phyloP scores from a whole-genome alignment of 1,284 basidiomycete species.

The Trichosporon inkin region DNA sequence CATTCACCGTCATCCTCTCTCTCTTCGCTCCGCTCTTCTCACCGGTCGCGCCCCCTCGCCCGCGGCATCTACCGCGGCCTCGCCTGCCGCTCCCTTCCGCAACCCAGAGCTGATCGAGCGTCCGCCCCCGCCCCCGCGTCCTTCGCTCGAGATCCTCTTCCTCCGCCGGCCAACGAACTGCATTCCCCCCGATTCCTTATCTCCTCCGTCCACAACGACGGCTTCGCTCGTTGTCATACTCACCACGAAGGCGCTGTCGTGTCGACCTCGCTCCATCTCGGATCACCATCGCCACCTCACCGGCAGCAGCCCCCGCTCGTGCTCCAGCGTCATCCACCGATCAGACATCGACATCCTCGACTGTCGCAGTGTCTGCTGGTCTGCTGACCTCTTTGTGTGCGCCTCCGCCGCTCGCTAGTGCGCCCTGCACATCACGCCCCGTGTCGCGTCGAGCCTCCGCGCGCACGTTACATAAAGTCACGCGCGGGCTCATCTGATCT shows the following conservation, averaged over 20 bases:
- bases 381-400: background rate
- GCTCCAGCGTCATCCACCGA: background rate
- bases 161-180: background rate
- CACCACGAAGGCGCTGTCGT: too few relatives aligned
- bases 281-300: too few relatives aligned
- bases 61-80: background rate
- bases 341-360: too few relatives aligned
- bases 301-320: background rate
- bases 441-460: background rate
- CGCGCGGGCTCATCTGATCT: constrained; percentile 7
- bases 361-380: background rate
- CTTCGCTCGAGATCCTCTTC: background rate
- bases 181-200: constrained; percentile 1
- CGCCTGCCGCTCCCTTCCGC: background rate
- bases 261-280: too few relatives aligned
- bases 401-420: background rate
- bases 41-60: too few relatives aligned
- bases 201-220: background rate
- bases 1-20: too few relatives aligned
- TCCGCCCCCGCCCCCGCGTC: background rate
- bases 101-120: background rate
- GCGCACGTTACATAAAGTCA: background rate
- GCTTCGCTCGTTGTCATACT: background rate
- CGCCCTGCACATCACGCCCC: background rate
- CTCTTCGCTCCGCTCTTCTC: too few relatives aligned